Conservation (phyloP, 129 eudicot genomes). For the Glebionis coronaria region DNA sequence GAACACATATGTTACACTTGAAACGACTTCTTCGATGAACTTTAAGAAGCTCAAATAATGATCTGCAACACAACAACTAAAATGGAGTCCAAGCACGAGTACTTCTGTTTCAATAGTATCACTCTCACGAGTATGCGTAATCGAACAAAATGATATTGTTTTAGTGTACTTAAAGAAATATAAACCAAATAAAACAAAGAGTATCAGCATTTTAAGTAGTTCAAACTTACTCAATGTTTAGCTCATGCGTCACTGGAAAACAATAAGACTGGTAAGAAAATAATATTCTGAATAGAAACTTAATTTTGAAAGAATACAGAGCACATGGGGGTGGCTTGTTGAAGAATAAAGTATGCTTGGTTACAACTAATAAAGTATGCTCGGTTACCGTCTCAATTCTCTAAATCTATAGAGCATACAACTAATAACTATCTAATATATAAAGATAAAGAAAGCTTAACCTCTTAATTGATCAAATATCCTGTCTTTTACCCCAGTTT, state of each 20-base stretch:
- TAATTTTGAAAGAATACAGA: conserved; percentile 12
- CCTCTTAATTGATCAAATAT: conserved; percentile 7
- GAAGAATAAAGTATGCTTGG: no score
- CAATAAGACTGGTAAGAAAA: conserved; percentile 7
- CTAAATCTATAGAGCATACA: conserved; percentile 2
- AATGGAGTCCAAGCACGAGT: no score
- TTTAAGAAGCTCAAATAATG: no score
- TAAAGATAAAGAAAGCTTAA: conserved; percentile 31
- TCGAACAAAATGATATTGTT: conserved; percentile 8
- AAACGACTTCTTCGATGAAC: no score
- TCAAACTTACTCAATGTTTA: conserved; percentile 12
- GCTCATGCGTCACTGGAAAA: conserved; percentile 6
- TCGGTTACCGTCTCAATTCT: conserved; percentile 17
- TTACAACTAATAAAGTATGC: conserved; percentile 6
- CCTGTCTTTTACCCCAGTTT: conserved; percentile 6
- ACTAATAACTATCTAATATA: conserved; percentile 4
- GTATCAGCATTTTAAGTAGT: conserved; percentile 11
- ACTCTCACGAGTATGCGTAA: no score
- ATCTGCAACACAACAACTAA: no score
- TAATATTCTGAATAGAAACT: not conserved
- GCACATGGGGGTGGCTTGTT: conserved; percentile 19
- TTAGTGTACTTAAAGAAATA: conserved; percentile 1
- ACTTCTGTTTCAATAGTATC: no score
- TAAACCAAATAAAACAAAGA: not conserved
- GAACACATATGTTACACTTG: no score